Evolutionary conservation across 2,329 filamentous ascomycete genomes (phyloP), one percentile per base, ranked within the genome.

Genomic region (Phyllachora maydis): DNA sequence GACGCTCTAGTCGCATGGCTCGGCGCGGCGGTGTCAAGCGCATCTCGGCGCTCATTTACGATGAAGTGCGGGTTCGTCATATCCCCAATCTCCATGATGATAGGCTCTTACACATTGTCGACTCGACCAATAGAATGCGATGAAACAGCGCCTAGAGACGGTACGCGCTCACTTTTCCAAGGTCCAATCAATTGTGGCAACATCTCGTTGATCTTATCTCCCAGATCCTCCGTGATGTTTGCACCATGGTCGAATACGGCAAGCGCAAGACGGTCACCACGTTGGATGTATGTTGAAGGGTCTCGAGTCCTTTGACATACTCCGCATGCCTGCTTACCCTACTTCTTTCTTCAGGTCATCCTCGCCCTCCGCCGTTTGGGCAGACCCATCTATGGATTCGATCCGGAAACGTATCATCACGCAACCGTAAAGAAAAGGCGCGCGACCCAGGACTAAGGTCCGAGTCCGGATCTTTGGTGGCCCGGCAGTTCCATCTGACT

Each of bases 1-100:
- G n/a, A 22, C 11, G 8, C 17, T 6, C 4, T 28, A 70, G 74
- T 33, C 69, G 76, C 19, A 46, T 85, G 0, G 77, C 77, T 2
- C 64, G 77, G 5, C 66, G 77, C 5, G 77, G 76, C 2, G 77
- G 77, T 0, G 70, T 85, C 1, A 82, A 82, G 40, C 55, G 76
- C 0, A 79, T 83, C 6, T 71, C 68, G 0, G 59, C 40, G 0
- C 32, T 21, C 0, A 70, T 82, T 3, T 83, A 83, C 35, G 53
- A 67, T 0, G 69, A 76, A 0, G 42, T 57, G 0, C 52, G 77
- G 0, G n/a, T n/a, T n/a, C n/a, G n/a, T n/a, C n/a, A n/a, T n/a
- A n/a, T n/a, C n/a, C n/a, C n/a, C n/a, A n/a, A n/a, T n/a, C n/a
- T n/a, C n/a, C n/a, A n/a, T n/a, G n/a, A n/a, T n/a, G n/a, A n/a